Base-by-base conservation (phyloP, 352 stramenopile species). In the Aphanomyces euteiches region DNA sequence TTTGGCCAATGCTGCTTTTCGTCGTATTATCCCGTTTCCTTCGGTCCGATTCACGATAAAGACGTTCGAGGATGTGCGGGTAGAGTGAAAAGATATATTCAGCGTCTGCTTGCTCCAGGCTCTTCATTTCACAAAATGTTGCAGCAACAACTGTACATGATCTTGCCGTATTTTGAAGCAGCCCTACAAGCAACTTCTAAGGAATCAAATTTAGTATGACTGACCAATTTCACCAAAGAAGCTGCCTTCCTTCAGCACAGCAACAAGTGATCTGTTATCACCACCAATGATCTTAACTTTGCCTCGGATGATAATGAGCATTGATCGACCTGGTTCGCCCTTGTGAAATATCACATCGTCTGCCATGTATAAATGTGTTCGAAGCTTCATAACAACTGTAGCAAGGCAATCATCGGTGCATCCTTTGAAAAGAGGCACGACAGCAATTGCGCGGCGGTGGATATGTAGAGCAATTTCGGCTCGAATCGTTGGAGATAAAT, bases 71-170 rank as follows among this genome's bases (percentile, higher is more conserved):
- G 53, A 89, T 87, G 19, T 87, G 75, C 5, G 81, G 81, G 60
- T 83, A 89, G 4, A 82, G 67, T 3, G 86, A 77, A 37, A 87
- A 89, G 36, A 89, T 77, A 40, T 84, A 78, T 50, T 89, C 81
- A 0, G 78, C 81, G 38, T 85, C 81, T 36, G 63, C 67, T 12
- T 79, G 75, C 28, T 82, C 72, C 56, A 87, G 69, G 13, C 61
- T 82, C 65, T 89, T 89, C 19, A 89, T 72, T 59, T 89, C 79
- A 21, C 81, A 88, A 63, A 88, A 88, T 1, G 81, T 87, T 7
- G 76, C 79, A 7, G 81, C 79, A 7, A 86, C 75, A 21, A 85
- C 79, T 0, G 81, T 87, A 54, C 78, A 86, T 3, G 79, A 86
- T 13, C 81, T 78, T 19, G 81, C 85, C 73, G 81, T 88, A 60